phyloP scores from a whole-genome alignment of 2,329 filamentous ascomycete genomes.

The Cladophialophora chaetospira region DNA sequence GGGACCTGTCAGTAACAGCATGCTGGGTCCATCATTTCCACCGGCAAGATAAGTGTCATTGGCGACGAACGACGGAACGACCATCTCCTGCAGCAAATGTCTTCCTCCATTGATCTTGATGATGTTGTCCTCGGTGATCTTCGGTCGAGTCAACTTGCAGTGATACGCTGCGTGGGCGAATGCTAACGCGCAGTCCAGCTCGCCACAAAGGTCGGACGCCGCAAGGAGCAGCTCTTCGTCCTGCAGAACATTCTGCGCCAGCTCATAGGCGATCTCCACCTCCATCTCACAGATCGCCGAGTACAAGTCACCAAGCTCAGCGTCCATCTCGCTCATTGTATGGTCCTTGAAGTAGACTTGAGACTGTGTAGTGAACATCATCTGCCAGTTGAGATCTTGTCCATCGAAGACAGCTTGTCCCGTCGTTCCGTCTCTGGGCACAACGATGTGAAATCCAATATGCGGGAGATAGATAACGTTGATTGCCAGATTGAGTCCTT shows the following conservation, averaged over 20 bases:
- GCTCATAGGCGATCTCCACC: constrained; percentile 79
- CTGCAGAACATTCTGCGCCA: constrained; percentile 70
- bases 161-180: constrained; percentile 74
- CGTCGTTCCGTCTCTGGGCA: constrained; percentile 62
- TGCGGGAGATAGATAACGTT: constrained; percentile 92
- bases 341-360: constrained; percentile 83
- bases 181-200: constrained; percentile 80
- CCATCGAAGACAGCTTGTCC: constrained; percentile 66
- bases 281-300: constrained; percentile 83
- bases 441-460: constrained; percentile 82
- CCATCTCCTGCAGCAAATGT: constrained; percentile 83
- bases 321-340: constrained; percentile 78
- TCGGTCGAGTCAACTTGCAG: constrained; percentile 71
- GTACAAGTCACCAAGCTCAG: constrained; percentile 80
- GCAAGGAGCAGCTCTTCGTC: constrained; percentile 66
- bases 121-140: constrained; percentile 68
- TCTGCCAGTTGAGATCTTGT: constrained; percentile 69
- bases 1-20: constrained; percentile 83
- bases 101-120: constrained; percentile 74
- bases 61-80: constrained; percentile 76
- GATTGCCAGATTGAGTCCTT: constrained; percentile 54
- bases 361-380: constrained; percentile 71
- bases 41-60: constrained; percentile 75
- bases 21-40: constrained; percentile 61
- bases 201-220: constrained; percentile 79